phyloP scores from a whole-genome alignment of 2,329 filamentous ascomycete genomes.

The Chaetothyriales sp. region DNA sequence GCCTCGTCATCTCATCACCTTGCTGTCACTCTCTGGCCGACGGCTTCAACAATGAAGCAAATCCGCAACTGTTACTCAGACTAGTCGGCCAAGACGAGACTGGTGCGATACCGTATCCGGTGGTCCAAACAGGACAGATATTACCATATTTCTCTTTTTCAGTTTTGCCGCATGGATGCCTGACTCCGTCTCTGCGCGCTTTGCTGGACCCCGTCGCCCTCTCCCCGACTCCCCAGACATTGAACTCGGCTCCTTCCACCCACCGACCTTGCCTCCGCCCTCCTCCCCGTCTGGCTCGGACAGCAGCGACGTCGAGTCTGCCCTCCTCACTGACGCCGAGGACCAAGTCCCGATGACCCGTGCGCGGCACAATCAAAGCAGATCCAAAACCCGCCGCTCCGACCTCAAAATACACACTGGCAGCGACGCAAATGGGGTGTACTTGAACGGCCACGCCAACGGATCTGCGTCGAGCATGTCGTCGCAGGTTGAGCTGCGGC shows the following conservation, averaged over 20 bases:
- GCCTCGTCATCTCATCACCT: neutral
- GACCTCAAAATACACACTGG: slow-evolving; percentile 11
- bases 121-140: neutral
- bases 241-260: slow-evolving; percentile 7
- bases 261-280: neutral
- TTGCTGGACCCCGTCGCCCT: slow-evolving; percentile 10
- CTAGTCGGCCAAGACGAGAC: neutral
- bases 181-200: slow-evolving; percentile 17
- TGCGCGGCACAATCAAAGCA: slow-evolving; percentile 14
- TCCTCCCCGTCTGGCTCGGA: slow-evolving; percentile 4
- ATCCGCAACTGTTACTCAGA: too few relatives aligned
- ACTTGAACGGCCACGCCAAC: slow-evolving; percentile 21
- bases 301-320: slow-evolving; percentile 9
- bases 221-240: slow-evolving; percentile 4
- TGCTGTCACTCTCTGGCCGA: neutral
- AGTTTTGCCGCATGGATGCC: slow-evolving; percentile 16
- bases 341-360: slow-evolving; percentile 19
- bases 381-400: slow-evolving; percentile 12
- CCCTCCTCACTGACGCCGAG: slow-evolving; percentile 7
- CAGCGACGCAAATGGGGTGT: slow-evolving; percentile 13
- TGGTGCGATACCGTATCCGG: neutral
- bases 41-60: neutral
- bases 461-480: slow-evolving; percentile 24
- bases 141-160: neutral
- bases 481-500: slow-evolving; percentile 32